Evolutionary conservation across 2,329 filamentous ascomycete species (phyloP), one percentile per base, ranked within the genome.

Genomic region (Nannizzia gypsea): DNA sequence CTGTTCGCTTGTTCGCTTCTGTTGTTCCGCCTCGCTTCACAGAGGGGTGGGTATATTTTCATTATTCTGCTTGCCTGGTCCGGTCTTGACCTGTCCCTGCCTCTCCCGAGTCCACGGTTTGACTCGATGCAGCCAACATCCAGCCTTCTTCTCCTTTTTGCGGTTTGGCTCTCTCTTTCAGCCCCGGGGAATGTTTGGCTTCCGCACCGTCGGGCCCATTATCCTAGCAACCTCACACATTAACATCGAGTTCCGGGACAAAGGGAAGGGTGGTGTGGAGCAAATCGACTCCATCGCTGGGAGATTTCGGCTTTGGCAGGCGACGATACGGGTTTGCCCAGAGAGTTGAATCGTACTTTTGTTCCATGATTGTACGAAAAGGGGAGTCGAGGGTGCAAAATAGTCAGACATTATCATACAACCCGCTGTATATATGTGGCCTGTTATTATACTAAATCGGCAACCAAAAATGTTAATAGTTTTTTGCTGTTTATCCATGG

Each of bases 401-500:
- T 26, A 52, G 48, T 46, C 20, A 46, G 42, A 24, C 48, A 28
- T 52, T 31, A 24, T 52, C 48, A 26, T 28, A 31, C 48, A 26
- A 31, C 48, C 48, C 48, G 48, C 48, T 52, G 48, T 52, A 52
- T 52, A 52, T 52, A 52, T 26, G 48, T 52, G 48, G 22, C 48
- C 20, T 52, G 13, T n/a, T 31, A 52, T 52, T 31, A 52, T 31
- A 52, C 17, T 31, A 28, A 28, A 52, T 46, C 20, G 42, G 42
- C 42, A 46, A 22, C 17, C n/a, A 17, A 46, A 42, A 42, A n/a
- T n/a, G n/a, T 42, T 42, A 42, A 42, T 20, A 36, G 8, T 40
- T 40, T 42, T 17, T 42, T 42, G 15, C n/a, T 42, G 15, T 17
- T 17, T 8, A n/a, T 42, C 6, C 13, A n/a, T 42, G 9, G 6